phyloP scores from a whole-genome alignment of 2,329 filamentous ascomycete genomes.

The Sporothrix euskadiensis region DNA sequence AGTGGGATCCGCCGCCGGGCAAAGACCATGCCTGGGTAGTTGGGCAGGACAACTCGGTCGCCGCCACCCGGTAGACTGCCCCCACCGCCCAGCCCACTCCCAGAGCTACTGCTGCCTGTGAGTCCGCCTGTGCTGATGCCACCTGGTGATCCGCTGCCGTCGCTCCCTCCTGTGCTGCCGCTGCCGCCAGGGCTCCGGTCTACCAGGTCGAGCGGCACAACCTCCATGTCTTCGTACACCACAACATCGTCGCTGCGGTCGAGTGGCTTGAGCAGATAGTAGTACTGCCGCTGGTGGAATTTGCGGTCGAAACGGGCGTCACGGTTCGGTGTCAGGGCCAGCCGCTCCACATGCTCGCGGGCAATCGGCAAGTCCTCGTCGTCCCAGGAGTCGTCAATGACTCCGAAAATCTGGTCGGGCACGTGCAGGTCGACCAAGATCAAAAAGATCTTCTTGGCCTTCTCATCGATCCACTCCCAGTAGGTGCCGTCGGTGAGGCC shows the following conservation, averaged over 20 bases:
- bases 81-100: constrained; percentile 20
- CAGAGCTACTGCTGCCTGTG: constrained; percentile 2
- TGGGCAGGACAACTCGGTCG: constrained; percentile 64
- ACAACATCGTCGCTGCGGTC: constrained; percentile 58
- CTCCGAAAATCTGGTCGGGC: constrained; percentile 71
- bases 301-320: constrained; percentile 66
- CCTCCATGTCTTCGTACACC: constrained; percentile 65
- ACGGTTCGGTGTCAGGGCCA: constrained; percentile 59
- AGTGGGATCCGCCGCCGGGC: constrained; percentile 60
- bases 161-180: not conserved
- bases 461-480: constrained; percentile 73
- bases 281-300: constrained; percentile 70
- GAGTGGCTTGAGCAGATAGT: constrained; percentile 67
- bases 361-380: constrained; percentile 72
- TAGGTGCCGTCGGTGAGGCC: constrained; percentile 72
- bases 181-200: constrained; percentile 53
- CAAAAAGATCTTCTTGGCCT: constrained; percentile 69
- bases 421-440: constrained; percentile 69
- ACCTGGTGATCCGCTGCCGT: not conserved
- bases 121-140: not conserved
- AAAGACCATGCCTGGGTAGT: constrained; percentile 58
- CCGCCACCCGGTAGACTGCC: not conserved
- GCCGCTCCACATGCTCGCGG: constrained; percentile 63
- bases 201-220: constrained; percentile 67
- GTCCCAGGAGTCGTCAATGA: constrained; percentile 75